A percentile compares a stretch with the other conserved stretches of the same genome.
phyloP scores from a whole-genome alignment of 192 early-diverging fungal genomes.

The Podila horticola region DNA sequence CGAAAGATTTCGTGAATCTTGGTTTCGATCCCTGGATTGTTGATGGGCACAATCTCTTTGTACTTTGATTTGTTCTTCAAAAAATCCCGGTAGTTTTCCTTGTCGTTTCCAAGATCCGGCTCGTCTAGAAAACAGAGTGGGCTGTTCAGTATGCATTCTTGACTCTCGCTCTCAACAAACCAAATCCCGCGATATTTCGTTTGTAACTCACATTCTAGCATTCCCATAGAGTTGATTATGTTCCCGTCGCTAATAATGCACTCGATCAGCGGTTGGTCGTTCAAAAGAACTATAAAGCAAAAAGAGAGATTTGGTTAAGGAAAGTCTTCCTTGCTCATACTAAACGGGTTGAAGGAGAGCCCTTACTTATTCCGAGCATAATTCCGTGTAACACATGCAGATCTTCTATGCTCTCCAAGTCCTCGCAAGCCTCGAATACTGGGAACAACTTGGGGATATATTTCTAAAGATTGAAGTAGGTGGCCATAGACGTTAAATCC shows the following conservation, averaged over 20 bases:
- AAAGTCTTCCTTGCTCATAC: neutral
- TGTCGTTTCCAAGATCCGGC: slow-evolving; percentile 72
- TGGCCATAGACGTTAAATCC: neutral
- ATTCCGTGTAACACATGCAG: slow-evolving; percentile 81
- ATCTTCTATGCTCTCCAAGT: slow-evolving; percentile 79
- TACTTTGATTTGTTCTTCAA: slow-evolving; percentile 66
- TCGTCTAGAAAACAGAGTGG: slow-evolving; percentile 65
- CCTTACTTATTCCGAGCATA: slow-evolving; percentile 79
- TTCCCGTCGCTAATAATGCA: slow-evolving; percentile 80
- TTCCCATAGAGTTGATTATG: slow-evolving; percentile 77
- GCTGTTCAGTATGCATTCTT: neutral
- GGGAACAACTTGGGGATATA: slow-evolving; percentile 80
- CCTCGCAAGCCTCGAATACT: slow-evolving; percentile 81
- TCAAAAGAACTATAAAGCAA: slow-evolving; percentile 72
- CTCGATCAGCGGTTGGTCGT: slow-evolving; percentile 80
- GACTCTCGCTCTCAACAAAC: too few relatives aligned
- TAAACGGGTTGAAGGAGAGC: neutral
- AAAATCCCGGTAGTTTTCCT: slow-evolving; percentile 82
- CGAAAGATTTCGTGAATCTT: slow-evolving; percentile 93
- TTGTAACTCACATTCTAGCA: slow-evolving; percentile 82
- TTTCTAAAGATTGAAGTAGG: slow-evolving; percentile 48
- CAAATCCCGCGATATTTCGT: neutral
- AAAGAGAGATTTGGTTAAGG: neutral
- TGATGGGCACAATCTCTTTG: slow-evolving; percentile 84
- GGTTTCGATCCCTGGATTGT: slow-evolving; percentile 68